These are phyloP conservation scores for Neurospora tetraspora DNA, from an alignment of 495 filamentous ascomycete species.

Conservation along the genomic window DNA sequence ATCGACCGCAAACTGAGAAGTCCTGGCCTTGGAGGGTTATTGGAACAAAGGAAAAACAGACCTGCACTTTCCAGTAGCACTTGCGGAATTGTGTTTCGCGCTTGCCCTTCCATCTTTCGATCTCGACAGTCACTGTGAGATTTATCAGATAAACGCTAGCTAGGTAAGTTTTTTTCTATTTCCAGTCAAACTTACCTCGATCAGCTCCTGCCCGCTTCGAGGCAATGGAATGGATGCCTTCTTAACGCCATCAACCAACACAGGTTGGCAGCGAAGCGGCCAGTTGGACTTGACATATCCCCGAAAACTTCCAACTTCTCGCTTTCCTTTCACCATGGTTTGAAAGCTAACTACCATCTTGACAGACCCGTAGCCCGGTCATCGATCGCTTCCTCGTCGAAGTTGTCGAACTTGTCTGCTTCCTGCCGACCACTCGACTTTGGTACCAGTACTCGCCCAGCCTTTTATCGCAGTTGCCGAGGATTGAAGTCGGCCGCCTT, in stretches of 20 bases:
- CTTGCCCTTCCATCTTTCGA: conserved; percentile 1
- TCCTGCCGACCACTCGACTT: neutral
- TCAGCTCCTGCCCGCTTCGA: neutral
- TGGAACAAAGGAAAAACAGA: neutral
- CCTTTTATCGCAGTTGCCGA: neutral
- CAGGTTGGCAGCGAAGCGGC: neutral
- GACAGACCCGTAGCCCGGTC: neutral
- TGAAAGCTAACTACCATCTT: neutral
- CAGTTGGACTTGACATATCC: neutral
- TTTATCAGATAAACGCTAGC: neutral
- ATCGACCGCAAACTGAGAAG: neutral
- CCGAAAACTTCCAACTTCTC: neutral
- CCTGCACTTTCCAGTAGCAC: too few relatives aligned
- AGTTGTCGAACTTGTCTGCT: neutral
- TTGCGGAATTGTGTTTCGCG: conserved; percentile 12
- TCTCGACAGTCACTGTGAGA: neutral
- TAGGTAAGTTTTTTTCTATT: neutral
- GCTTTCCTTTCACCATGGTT: neutral
- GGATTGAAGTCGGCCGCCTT: neutral
- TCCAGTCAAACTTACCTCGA: neutral
- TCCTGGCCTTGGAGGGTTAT: neutral
- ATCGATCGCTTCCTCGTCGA: neutral
- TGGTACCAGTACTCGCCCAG: neutral
- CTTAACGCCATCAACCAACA: neutral
- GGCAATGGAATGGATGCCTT: neutral